Evolutionary conservation across 2,329 filamentous ascomycete genomes (phyloP).

Genomic region (Trichoderma sp.): DNA sequence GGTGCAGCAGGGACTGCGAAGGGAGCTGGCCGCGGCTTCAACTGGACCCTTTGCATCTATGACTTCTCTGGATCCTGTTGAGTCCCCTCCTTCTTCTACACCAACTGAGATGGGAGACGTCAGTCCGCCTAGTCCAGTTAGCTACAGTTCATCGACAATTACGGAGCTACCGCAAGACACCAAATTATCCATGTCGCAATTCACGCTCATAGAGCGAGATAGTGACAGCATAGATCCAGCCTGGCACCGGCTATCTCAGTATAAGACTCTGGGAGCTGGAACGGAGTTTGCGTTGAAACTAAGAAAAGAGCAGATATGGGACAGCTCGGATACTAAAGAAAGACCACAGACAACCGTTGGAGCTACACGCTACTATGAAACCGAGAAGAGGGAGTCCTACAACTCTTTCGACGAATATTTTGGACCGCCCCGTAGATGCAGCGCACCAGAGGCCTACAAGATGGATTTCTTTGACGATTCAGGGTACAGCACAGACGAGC

Average conservation of each 20-base stretch:
- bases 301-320: slow-evolving; percentile 25
- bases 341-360: neutral
- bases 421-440: neutral
- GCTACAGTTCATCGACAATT: neutral
- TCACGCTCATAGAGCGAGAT: neutral
- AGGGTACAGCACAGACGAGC: slow-evolving; percentile 18
- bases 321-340: neutral
- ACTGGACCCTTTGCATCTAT: slow-evolving; percentile 45
- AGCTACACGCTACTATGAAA: neutral
- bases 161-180: neutral
- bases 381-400: slow-evolving; percentile 14
- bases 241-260: slow-evolving; percentile 20
- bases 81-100: neutral
- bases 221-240: neutral
- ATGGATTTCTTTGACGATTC: neutral
- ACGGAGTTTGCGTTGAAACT: slow-evolving; percentile 24
- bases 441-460: neutral
- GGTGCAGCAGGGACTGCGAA: slow-evolving; percentile 65
- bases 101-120: slow-evolving; percentile 19
- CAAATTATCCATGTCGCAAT: neutral
- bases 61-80: slow-evolving; percentile 31
- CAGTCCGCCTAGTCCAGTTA: neutral
- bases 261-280: slow-evolving; percentile 25
- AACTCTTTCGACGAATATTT: slow-evolving; percentile 14
- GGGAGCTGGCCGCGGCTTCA: slow-evolving; percentile 47